Conservation (phyloP, 805 yeast species). For the Pichia deserticola region DNA sequence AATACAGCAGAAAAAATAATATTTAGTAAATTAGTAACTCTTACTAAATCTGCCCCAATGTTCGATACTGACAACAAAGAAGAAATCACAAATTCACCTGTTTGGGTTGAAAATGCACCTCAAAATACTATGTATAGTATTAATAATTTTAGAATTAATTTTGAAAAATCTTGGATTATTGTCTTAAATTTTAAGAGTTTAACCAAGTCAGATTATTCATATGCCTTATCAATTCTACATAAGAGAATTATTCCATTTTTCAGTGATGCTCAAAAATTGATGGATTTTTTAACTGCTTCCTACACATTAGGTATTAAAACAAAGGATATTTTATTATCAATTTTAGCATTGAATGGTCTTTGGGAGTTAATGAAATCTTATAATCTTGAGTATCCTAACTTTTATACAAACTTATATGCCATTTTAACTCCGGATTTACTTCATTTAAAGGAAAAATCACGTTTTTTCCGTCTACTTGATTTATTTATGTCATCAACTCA, state of each 20-base stretch:
- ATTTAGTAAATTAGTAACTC: conserved; percentile 35
- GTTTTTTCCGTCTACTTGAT: conserved; percentile 84
- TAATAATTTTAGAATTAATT: conserved; percentile 47
- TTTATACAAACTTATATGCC: conserved; percentile 73
- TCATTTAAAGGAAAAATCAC: conserved; percentile 72
- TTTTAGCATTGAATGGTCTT: conserved; percentile 79
- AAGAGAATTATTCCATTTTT: conserved; percentile 78
- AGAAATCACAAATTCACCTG: conserved; percentile 17
- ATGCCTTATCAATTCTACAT: conserved; percentile 64
- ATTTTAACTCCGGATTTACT: conserved; percentile 69
- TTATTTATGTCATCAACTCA: conserved; percentile 82
- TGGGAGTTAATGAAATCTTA: conserved; percentile 75
- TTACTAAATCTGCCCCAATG: conserved; percentile 26
- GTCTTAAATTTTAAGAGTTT: conserved; percentile 40
- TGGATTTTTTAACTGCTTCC: conserved; percentile 91
- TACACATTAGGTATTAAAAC: conserved; percentile 41
- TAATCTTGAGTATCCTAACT: conserved; percentile 89
- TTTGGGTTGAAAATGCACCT: conserved; percentile 40
- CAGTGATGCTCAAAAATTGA: conserved; percentile 69
- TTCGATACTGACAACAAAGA: conserved; percentile 30
- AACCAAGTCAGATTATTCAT: conserved; percentile 50
- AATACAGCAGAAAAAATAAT: conserved; percentile 15
- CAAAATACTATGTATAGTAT: conserved; percentile 26
- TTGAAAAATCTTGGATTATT: conserved; percentile 63
- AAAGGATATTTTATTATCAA: conserved; percentile 30